Conservation (phyloP, 192 early-diverging fungal genomes). For the Coemansia sp. region DNA sequence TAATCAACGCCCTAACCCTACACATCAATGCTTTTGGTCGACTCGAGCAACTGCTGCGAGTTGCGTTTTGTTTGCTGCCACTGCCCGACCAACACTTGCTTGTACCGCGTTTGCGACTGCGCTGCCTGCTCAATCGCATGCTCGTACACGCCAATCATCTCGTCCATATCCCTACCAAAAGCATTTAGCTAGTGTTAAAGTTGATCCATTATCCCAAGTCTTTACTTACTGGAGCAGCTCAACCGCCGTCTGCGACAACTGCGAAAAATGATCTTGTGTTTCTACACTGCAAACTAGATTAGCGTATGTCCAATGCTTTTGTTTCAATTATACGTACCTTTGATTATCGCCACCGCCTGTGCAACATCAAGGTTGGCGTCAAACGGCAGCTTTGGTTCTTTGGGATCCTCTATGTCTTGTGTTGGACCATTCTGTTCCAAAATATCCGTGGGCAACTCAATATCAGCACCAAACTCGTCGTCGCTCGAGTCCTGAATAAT, state of each 20-base stretch:
- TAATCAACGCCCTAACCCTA: background rate
- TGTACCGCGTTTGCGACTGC: background rate
- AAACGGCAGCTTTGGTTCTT: slow-evolving; percentile 7
- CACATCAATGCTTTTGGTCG: background rate
- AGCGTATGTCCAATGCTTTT: no score
- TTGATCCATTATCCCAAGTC: no score
- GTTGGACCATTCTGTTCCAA: background rate
- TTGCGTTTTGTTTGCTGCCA: slow-evolving; percentile 15
- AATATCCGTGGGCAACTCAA: slow-evolving; percentile 22
- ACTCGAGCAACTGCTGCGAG: slow-evolving; percentile 12
- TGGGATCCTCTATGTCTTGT: background rate
- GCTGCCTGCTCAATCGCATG: slow-evolving; percentile 6
- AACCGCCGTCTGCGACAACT: background rate
- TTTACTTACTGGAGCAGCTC: slow-evolving; percentile 4
- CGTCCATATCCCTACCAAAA: slow-evolving; percentile 32
- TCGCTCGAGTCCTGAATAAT: slow-evolving; percentile 34
- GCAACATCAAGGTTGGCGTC: slow-evolving; percentile 18
- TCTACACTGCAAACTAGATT: background rate
- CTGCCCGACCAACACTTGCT: slow-evolving; percentile 6
- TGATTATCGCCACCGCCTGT: slow-evolving; percentile 16
- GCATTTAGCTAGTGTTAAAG: background rate
- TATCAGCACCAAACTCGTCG: slow-evolving; percentile 14
- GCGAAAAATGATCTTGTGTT: background rate
- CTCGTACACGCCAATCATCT: slow-evolving; percentile 16
- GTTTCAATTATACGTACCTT: slow-evolving; percentile 10